These are phyloP conservation scores for Iris pallida DNA, from an alignment of 116 monocot genomes.

Conservation along the genomic window DNA sequence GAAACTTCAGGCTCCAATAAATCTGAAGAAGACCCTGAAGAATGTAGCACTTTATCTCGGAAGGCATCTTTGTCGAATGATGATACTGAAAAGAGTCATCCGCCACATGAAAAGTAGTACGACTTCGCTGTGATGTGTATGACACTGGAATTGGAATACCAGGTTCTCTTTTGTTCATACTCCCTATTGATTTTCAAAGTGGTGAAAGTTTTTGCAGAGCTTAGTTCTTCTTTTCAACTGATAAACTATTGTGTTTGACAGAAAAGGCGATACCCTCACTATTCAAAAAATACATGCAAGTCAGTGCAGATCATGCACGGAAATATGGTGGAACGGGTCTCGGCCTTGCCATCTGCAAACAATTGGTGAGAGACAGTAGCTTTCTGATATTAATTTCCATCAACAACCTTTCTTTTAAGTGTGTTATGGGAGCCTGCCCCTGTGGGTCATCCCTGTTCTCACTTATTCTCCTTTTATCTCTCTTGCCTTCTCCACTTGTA, in stretches of 20 bases:
- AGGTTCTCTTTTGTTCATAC: constrained; percentile 26
- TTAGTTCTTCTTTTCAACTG: background rate
- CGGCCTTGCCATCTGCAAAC: constrained; percentile 87
- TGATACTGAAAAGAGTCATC: constrained; percentile 7
- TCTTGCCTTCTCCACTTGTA: no score
- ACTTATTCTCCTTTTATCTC: no score
- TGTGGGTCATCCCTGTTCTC: no score
- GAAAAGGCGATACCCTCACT: constrained; percentile 62
- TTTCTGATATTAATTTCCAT: background rate
- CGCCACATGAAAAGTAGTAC: constrained; percentile 33
- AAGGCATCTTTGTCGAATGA: constrained; percentile 8
- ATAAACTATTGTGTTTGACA: constrained; percentile 16
- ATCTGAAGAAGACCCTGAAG: constrained; percentile 14
- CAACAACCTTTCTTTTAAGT: background rate
- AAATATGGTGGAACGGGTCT: constrained; percentile 83
- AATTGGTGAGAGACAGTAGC: constrained; percentile 39
- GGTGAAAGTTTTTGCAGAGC: background rate
- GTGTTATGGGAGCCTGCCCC: no score
- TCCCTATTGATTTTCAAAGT: background rate
- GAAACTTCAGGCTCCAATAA: constrained; percentile 14
- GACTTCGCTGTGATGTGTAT: constrained; percentile 60
- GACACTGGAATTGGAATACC: constrained; percentile 87
- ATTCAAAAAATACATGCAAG: constrained; percentile 80
- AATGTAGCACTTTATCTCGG: background rate
- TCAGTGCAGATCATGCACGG: constrained; percentile 69